Conservation (phyloP, 2,329 filamentous ascomycete species). For the Fusarium sp. region DNA sequence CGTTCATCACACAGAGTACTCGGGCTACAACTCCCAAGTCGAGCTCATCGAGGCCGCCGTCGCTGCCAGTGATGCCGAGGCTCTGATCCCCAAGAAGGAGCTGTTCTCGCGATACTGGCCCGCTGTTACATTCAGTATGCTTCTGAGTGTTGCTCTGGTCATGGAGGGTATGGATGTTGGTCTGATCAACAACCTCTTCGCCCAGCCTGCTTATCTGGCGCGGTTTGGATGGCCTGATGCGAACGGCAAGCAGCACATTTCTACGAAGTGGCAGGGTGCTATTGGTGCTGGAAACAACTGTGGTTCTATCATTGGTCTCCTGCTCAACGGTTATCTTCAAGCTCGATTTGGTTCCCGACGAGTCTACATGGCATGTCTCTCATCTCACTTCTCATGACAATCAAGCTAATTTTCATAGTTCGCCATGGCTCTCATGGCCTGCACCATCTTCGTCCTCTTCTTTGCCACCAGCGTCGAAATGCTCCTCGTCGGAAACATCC, state of each 20-base stretch:
- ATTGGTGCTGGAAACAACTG: constrained; percentile 62
- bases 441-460: constrained; percentile 64
- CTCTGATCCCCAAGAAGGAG: constrained; percentile 49
- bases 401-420: constrained; percentile 28
- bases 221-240: constrained; percentile 53
- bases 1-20: constrained; percentile 46
- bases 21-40: constrained; percentile 41
- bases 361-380: constrained; percentile 59
- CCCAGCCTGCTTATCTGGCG: constrained; percentile 60
- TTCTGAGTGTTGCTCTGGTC: constrained; percentile 53
- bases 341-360: constrained; percentile 61
- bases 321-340: constrained; percentile 63
- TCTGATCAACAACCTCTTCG: constrained; percentile 59
- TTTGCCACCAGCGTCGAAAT: constrained; percentile 57
- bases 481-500: constrained; percentile 60
- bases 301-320: constrained; percentile 64
- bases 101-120: constrained; percentile 51
- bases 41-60: constrained; percentile 54
- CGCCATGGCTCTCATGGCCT: constrained; percentile 55
- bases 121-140: constrained; percentile 47
- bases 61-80: constrained; percentile 49
- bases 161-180: constrained; percentile 59
- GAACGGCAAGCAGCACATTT: constrained; percentile 57
- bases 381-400: neutral
- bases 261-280: constrained; percentile 62